Evolutionary conservation across 164 flowering plant species (phyloP), one percentile per base, ranked within the genome.

Genomic region (Magnolia officinalis): DNA sequence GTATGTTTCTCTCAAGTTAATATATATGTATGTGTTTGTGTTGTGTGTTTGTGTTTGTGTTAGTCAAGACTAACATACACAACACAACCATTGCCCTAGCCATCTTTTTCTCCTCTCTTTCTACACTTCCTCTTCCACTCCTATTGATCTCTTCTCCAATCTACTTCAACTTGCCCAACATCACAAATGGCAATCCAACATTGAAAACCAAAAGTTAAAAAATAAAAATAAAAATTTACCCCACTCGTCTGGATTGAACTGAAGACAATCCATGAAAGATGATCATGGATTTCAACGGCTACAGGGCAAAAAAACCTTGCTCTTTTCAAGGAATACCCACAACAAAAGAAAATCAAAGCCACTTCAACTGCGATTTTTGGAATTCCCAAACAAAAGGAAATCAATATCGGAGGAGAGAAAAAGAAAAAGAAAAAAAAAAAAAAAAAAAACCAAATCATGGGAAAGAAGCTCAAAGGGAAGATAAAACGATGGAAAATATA

Each of bases 181-280:
- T 26, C 29, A 26, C 29, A 26, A 26, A 26, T 26, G 2, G 2
- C 29, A 26, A 26, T 26, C 29, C 29, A 26, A 26, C 29, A 26
- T 26, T 26, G 29, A 26, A 26, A 26, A 26, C 29, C 29, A 26
- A 1, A 26, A 26, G 29, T 26, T 26, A 61, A 11, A 13, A 69
- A 11, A 7, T 26, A 26, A 26, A 19, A 63, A 23, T 26, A 19
- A 78, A 61, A 31, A 73, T 69, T 86, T 26, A 89, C 95, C 95
- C 95, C 95, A 91, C 81, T 89, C 92, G 76, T 91, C 90, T 76
- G 83, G 88, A 67, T 67, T 75, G 90, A 75, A 78, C 79, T 73
- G 86, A 79, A 80, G 88, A 85, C 10, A 84, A 80, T 89, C 92
- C 95, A 91, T 91, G 74, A 77, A 81, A 63, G 85, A 86, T 21